A percentile compares a stretch with the other conserved stretches of the same genome.
These are phyloP conservation scores for Symbiodinium pilosum DNA, from an alignment of 73 alveolate species.

Conservation along the genomic window DNA sequence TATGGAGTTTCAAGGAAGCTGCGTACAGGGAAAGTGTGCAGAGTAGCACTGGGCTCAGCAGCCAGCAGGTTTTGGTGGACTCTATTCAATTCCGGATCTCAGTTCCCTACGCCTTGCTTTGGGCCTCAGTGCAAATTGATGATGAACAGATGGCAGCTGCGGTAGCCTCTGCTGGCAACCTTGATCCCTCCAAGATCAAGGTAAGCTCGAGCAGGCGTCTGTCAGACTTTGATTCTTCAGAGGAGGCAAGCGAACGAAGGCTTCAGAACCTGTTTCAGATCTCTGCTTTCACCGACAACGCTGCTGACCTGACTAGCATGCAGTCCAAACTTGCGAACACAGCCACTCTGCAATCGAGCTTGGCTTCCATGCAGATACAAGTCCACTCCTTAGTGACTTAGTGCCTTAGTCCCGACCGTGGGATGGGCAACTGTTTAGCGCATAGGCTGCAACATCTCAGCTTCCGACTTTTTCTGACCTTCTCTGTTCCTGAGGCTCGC, in stretches of 20 bases:
- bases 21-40: conserved; percentile 14
- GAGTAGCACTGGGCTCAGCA: background rate
- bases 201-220: conserved; percentile 30
- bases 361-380: too few species aligned
- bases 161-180: conserved; percentile 13
- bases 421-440: too few species aligned
- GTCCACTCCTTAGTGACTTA: too few species aligned
- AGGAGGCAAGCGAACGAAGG: background rate
- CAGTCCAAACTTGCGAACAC: background rate
- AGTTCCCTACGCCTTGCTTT: conserved; percentile 41
- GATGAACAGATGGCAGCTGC: conserved; percentile 20
- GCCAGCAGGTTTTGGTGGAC: background rate
- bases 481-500: background rate
- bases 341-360: background rate
- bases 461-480: background rate
- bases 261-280: conserved; percentile 36
- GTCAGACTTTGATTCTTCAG: background rate
- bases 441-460: background rate
- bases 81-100: conserved; percentile 25
- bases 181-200: background rate
- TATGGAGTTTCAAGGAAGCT: conserved; percentile 25
- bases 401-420: too few species aligned
- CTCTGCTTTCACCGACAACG: conserved; percentile 29
- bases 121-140: conserved; percentile 50
- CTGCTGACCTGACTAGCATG: conserved; percentile 44